phyloP scores from a whole-genome alignment of 1,284 basidiomycete genomes.

The Macrocystidia cucumis region DNA sequence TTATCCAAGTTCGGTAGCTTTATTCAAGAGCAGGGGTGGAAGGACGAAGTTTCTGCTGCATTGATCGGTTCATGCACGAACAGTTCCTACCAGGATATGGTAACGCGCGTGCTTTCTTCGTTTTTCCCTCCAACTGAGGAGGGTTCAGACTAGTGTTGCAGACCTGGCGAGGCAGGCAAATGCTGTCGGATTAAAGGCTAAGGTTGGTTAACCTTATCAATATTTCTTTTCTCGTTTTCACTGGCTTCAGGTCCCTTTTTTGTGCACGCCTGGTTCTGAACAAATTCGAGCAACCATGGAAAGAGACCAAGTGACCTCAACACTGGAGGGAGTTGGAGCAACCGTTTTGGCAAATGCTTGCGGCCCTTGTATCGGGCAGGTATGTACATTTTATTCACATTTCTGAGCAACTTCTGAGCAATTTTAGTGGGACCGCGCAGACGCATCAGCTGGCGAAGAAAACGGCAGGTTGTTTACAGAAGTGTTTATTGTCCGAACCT shows the following conservation, averaged over 20 bases:
- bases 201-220: slow-evolving; percentile 32
- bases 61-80: slow-evolving; percentile 98
- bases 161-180: slow-evolving; percentile 90
- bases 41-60: slow-evolving; percentile 85
- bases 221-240: slow-evolving; percentile 4
- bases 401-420: slow-evolving; percentile 3
- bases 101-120: slow-evolving; percentile 17
- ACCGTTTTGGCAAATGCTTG: slow-evolving; percentile 96
- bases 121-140: slow-evolving; percentile 4
- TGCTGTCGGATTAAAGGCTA: slow-evolving; percentile 71
- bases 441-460: slow-evolving; percentile 84
- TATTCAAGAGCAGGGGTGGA: slow-evolving; percentile 83
- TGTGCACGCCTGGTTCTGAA: slow-evolving; percentile 96
- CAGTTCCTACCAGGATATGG: slow-evolving; percentile 95
- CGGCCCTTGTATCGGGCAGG: slow-evolving; percentile 97
- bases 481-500: slow-evolving; percentile 1
- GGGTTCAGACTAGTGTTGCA: slow-evolving; percentile 78
- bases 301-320: slow-evolving; percentile 81
- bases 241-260: slow-evolving; percentile 70
- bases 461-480: slow-evolving; percentile 52
- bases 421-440: slow-evolving; percentile 85
- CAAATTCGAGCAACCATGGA: slow-evolving; percentile 98
- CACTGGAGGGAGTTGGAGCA: slow-evolving; percentile 82
- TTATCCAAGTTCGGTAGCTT: slow-evolving; percentile 86
- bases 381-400: slow-evolving; percentile 18